phyloP scores from a whole-genome alignment of 2,329 filamentous ascomycete species.

The Diplodia scrobiculata region DNA sequence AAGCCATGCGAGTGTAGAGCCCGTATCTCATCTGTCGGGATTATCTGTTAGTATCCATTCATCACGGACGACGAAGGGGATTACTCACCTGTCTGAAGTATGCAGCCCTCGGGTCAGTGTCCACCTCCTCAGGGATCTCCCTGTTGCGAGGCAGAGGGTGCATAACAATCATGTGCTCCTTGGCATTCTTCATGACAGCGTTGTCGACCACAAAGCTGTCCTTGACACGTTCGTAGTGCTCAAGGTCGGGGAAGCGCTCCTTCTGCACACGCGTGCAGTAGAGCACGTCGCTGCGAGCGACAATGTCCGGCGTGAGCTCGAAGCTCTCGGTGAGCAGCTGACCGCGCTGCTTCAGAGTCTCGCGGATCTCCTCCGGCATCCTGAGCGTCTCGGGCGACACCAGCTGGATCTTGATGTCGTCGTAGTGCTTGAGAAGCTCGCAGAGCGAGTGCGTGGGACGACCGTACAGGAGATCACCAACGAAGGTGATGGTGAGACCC shows the following conservation, averaged over 20 bases:
- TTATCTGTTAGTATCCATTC: constrained; percentile 47
- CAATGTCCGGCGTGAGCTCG: constrained; percentile 80
- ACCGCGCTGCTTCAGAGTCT: constrained; percentile 70
- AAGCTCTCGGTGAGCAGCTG: constrained; percentile 77
- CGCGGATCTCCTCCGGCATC: constrained; percentile 73
- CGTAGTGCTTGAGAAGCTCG: constrained; percentile 90
- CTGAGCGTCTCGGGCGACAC: constrained; percentile 78
- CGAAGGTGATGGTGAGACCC: constrained; percentile 92
- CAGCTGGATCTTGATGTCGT: constrained; percentile 84
- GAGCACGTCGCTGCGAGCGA: constrained; percentile 83
- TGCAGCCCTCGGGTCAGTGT: constrained; percentile 93
- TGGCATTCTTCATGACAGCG: constrained; percentile 83
- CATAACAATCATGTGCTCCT: constrained; percentile 90
- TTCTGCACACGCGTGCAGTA: constrained; percentile 98
- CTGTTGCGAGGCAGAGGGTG: constrained; percentile 92
- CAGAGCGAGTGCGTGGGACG: constrained; percentile 93
- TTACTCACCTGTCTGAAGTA: constrained; percentile 96
- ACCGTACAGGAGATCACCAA: constrained; percentile 89
- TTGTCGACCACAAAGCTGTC: constrained; percentile 89
- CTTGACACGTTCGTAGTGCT: constrained; percentile 84
- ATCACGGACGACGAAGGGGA: neutral
- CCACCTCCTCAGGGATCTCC: constrained; percentile 92
- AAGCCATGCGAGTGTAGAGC: constrained; percentile 95
- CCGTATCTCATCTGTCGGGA: constrained; percentile 84
- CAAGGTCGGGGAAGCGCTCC: constrained; percentile 82